A percentile compares a stretch with the other conserved stretches of the same genome.
These are phyloP conservation scores for Apiosordaria backusii DNA, from an alignment of 495 filamentous ascomycete genomes.

Conservation along the genomic window DNA sequence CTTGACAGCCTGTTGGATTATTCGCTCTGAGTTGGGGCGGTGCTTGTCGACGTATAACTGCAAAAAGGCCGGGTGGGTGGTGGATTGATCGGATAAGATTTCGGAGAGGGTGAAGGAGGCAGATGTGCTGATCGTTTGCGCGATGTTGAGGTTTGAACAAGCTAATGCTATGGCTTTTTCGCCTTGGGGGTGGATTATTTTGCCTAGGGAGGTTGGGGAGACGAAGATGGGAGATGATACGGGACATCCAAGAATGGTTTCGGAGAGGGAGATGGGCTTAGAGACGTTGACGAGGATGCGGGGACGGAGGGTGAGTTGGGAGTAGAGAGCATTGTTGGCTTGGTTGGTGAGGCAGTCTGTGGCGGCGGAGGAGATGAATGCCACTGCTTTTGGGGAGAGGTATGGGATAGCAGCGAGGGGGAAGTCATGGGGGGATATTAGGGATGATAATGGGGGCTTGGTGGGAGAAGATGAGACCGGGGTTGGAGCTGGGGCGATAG, in stretches of 20 bases:
- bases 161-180: conserved; percentile 67
- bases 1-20: conserved; percentile 59
- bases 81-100: conserved; percentile 44
- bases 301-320: conserved; percentile 68
- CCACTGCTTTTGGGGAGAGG: conserved; percentile 69
- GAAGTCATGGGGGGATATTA: conserved; percentile 77
- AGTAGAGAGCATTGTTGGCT: conserved; percentile 52
- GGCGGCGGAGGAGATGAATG: conserved; percentile 78
- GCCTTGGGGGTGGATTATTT: conserved; percentile 66
- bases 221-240: conserved; percentile 64
- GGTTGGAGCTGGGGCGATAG: conserved; percentile 12
- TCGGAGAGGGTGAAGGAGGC: conserved; percentile 64
- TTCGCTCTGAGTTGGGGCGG: conserved; percentile 59
- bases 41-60: conserved; percentile 81
- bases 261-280: conserved; percentile 50
- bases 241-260: conserved; percentile 59
- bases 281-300: conserved; percentile 66
- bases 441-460: conserved; percentile 63
- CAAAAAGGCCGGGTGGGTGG: conserved; percentile 58
- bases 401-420: conserved; percentile 58
- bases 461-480: neutral
- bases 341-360: conserved; percentile 67
- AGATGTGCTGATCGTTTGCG: conserved; percentile 63
- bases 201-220: conserved; percentile 71
- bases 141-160: conserved; percentile 47